Evolutionary conservation across 225 moss, liverwort and hornwort species (phyloP), one percentile per base, ranked within the genome.

Genomic region (Sphagnum contortum): DNA sequence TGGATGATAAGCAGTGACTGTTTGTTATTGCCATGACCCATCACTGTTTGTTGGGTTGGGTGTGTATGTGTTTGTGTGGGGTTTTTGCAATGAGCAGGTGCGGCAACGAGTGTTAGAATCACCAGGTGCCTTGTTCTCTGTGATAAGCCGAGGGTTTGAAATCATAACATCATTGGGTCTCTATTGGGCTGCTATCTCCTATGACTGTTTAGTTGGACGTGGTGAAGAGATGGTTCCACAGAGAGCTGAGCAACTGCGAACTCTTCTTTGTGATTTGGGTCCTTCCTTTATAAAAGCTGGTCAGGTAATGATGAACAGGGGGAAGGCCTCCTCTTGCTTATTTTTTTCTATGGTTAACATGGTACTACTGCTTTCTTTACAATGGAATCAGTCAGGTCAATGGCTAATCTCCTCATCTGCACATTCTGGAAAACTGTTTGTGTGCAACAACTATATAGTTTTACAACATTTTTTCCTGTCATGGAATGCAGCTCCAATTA

Each of bases 241-340:
- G 59, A 90, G 96, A 61, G 89, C 96, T 59, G 77, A 79, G 57
- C 91, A 98, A 76, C 93, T 98, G 55, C 88, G 98, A 10, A 78
- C 48, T 49, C 77, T 93, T n/a, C 83, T 98, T 29, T 90, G 90
- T 50, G 77, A 88, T 3, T 74, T 98, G 57, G 98, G 98, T 44
- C 98, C 98, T 44, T 93, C 98, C 12, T 98, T 98, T 64, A 75
- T 98, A 62, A 98, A 98, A 76, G 98, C 98, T 66, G 98, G 98
- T 70, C 98, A 98, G 87, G 95, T 89, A 67, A 54, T 49, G 2
- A 44, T 49, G 14, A 29, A 45, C 49, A 49, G 45, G 5, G 10
- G 62, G 29, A 4, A 47, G 13, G 29, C 29, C 29, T 29, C 29
- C 29, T 29, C 29, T 29, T 29, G 29, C 1, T 29, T 29, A 29